These are phyloP conservation scores for Trichoderma sp. DNA, from an alignment of 2,329 filamentous ascomycete genomes.

Conservation along the genomic window DNA sequence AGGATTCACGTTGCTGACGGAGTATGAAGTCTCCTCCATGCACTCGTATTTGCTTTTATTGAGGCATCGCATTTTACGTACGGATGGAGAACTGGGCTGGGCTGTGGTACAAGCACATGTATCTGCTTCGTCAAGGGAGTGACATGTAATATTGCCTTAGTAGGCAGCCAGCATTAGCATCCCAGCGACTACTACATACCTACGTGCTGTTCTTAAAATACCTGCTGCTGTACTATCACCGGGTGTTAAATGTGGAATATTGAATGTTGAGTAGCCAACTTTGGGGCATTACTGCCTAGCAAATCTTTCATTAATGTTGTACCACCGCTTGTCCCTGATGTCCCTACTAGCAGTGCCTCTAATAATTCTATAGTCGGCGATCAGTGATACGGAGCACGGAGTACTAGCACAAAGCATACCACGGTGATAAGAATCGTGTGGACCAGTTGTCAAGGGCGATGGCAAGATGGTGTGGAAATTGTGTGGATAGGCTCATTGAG, in stretches of 20 bases:
- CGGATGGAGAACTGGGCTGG: background rate
- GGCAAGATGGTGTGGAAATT: background rate
- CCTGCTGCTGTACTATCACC: too few species aligned
- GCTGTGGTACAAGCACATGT: background rate
- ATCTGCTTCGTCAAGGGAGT: background rate
- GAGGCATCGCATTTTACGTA: slow-evolving; percentile 16
- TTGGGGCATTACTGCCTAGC: background rate
- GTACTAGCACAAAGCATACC: background rate
- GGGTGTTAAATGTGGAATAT: too few species aligned
- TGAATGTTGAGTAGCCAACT: too few species aligned
- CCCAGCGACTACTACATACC: too few species aligned
- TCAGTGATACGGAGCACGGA: slow-evolving; percentile 8
- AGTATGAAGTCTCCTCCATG: background rate
- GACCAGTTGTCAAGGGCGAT: slow-evolving; percentile 4
- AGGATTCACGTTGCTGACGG: background rate
- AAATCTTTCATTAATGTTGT: background rate
- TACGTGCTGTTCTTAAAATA: too few species aligned
- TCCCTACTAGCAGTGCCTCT: background rate
- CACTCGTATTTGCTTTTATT: background rate
- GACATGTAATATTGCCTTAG: too few species aligned
- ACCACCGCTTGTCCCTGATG: background rate
- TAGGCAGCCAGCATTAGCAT: too few species aligned
- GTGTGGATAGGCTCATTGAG: background rate
- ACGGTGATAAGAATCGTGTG: background rate
- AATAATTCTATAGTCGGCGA: background rate